Base-by-base conservation (phyloP, 495 filamentous ascomycete species). In the Evernia prunastri region DNA sequence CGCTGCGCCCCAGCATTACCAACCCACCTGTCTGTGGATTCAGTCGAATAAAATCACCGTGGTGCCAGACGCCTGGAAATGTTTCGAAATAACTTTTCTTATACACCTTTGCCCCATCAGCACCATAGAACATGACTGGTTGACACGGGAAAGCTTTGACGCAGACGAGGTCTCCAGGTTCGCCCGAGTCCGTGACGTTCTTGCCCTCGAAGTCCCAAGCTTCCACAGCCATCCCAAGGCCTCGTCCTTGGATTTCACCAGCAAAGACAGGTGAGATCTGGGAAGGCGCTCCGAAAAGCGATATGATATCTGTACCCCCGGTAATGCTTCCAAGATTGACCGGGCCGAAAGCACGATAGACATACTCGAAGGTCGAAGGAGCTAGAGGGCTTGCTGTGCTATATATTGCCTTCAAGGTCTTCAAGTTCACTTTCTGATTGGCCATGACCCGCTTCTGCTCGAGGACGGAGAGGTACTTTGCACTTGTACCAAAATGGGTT, bases 241-340 rank as follows among this genome's bases (percentile, higher is more conserved):
- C 91, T 20, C 86, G 84, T 61, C 87, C 91, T 77, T 98, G 94
- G 58, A 98, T 91, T 69, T 98, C 91, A 42, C 94, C 93, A 31
- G 81, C 79, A 70, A 89, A 82, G 33, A 98, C 92, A 1, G 94
- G 91, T n/a, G 89, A 78, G 4, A 97, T 82, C 0, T 91, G 90
- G 59, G 87, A 92, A 0, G 91, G 87, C 0, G 88, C 88, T 63
- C 91, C 92, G 73, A 97, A 98, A 42, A 96, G 81, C 0, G 92
- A 96, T 65, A 97, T 87, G 68, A 98, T 97, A 74, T 96, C 92
- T 4, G 92, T 96, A 36, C 92, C 91, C 42, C 90, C 90, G 1
- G 89, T 93, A 68, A 95, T 93, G 63, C 89, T 92, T 60, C 84
- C 89, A 23, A 96, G 79, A 75, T 92, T 90, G 63, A 96, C 78